phyloP scores from a whole-genome alignment of 441 rosid genomes.

The Bruguiera hainesii region DNA sequence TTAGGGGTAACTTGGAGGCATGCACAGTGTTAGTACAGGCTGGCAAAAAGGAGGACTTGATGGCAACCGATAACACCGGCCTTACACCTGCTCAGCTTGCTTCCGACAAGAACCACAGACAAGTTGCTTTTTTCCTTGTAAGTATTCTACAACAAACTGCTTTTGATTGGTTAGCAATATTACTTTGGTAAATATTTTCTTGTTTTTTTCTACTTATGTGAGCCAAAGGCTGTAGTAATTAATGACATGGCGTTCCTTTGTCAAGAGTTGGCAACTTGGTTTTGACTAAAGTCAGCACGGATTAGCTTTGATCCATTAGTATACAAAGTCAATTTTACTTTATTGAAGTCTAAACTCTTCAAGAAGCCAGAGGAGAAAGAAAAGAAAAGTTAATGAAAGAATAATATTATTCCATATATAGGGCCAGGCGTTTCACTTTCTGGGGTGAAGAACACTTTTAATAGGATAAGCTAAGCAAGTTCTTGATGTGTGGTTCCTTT shows the following conservation, averaged over 20 bases:
- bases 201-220: conserved; percentile 5
- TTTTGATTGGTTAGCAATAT: conserved; percentile 27
- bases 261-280: too few species aligned
- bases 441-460: too few species aligned
- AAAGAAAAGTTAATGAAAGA: too few species aligned
- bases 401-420: too few species aligned
- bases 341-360: too few species aligned
- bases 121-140: conserved; percentile 97
- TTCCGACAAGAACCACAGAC: conserved; percentile 90
- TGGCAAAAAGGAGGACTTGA: conserved; percentile 90
- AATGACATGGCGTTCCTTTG: conserved; percentile 16
- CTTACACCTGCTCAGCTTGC: conserved; percentile 99
- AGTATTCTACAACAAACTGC: conserved; percentile 43
- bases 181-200: conserved; percentile 19
- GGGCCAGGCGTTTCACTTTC: too few species aligned
- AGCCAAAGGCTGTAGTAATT: not conserved
- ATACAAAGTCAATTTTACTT: too few species aligned
- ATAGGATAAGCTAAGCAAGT: too few species aligned
- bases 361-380: too few species aligned
- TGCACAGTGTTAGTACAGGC: conserved; percentile 97
- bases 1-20: conserved; percentile 94
- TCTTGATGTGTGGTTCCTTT: too few species aligned
- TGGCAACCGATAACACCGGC: conserved; percentile 82
- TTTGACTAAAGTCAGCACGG: too few species aligned
- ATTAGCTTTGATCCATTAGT: too few species aligned